phyloP scores from a whole-genome alignment of 2,329 filamentous ascomycete species.

The Hirsutella minnesotensis region DNA sequence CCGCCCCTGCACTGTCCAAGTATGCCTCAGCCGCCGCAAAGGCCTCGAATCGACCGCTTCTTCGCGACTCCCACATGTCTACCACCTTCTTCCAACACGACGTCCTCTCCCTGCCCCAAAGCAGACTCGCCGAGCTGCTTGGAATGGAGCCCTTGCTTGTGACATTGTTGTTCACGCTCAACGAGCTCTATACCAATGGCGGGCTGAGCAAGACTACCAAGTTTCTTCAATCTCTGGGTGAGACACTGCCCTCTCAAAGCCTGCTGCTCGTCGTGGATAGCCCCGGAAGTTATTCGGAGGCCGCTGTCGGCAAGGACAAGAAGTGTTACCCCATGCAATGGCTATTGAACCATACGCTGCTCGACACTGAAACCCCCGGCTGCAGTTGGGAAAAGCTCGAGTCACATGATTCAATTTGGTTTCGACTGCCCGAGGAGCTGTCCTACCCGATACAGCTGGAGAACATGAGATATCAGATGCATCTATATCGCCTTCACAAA shows the following conservation, averaged over 20 bases:
- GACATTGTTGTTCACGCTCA: constrained; percentile 87
- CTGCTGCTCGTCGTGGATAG: constrained; percentile 82
- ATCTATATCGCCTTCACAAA: constrained; percentile 51
- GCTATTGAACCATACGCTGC: constrained; percentile 72
- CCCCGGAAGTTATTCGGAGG: constrained; percentile 82
- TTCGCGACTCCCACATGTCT: constrained; percentile 25
- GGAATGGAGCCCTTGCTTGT: constrained; percentile 40
- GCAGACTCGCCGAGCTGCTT: constrained; percentile 20
- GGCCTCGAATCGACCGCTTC: constrained; percentile 31
- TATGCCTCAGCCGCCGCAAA: constrained; percentile 37
- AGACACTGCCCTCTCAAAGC: constrained; percentile 42
- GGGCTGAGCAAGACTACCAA: constrained; percentile 61
- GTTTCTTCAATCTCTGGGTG: constrained; percentile 60
- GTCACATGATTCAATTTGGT: constrained; percentile 74
- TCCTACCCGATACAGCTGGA: constrained; percentile 78
- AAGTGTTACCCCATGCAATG: constrained; percentile 86
- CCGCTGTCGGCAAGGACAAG: constrained; percentile 51
- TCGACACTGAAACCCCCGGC: constrained; percentile 28
- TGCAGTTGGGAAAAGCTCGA: constrained; percentile 62
- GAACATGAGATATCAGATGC: constrained; percentile 91
- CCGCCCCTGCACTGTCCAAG: constrained; percentile 34
- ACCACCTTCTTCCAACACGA: constrained; percentile 35
- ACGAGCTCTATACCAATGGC: constrained; percentile 79
- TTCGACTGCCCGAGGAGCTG: constrained; percentile 55
- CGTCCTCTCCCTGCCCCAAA: constrained; percentile 28